phyloP scores from a whole-genome alignment of 805 yeast genomes.

The Starmerella khaoyaiensis region DNA sequence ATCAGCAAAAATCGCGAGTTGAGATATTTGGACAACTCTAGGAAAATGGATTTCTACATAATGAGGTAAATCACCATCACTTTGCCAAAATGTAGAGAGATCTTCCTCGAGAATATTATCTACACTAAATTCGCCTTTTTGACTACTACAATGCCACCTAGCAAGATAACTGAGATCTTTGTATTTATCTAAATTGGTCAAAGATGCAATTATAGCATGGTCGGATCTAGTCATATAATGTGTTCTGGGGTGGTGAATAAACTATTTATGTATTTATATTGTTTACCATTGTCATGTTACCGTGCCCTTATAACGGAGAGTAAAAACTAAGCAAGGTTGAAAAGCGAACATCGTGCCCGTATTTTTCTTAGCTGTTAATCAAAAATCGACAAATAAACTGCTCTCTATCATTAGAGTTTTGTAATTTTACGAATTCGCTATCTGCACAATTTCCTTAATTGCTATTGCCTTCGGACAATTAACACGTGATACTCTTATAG shows the following conservation, averaged over 20 bases:
- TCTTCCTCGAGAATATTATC: slow-evolving; percentile 55
- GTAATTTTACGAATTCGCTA: not conserved
- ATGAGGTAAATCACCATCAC: slow-evolving; percentile 89
- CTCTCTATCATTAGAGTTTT: too few relatives aligned
- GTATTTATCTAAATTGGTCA: too few relatives aligned
- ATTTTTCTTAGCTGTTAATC: too few relatives aligned
- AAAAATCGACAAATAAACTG: too few relatives aligned
- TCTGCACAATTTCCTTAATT: not conserved
- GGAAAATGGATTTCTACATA: slow-evolving; percentile 64
- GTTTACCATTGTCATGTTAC: too few relatives aligned
- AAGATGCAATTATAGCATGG: too few relatives aligned
- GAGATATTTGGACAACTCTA: slow-evolving; percentile 54
- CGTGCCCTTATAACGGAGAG: too few relatives aligned
- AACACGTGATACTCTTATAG: not conserved
- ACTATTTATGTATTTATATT: too few relatives aligned
- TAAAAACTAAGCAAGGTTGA: too few relatives aligned
- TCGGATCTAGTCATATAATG: too few relatives aligned
- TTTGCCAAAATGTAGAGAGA: slow-evolving; percentile 77
- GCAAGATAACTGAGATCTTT: slow-evolving; percentile 78
- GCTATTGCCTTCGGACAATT: not conserved
- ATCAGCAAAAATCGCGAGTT: slow-evolving; percentile 61
- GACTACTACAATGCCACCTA: slow-evolving; percentile 37
- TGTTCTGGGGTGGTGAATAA: too few relatives aligned
- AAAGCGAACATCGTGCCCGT: too few relatives aligned
- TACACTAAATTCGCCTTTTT: slow-evolving; percentile 59